These are phyloP conservation scores for Pythium monospermum DNA, from an alignment of 352 stramenopile genomes.

Conservation along the genomic window DNA sequence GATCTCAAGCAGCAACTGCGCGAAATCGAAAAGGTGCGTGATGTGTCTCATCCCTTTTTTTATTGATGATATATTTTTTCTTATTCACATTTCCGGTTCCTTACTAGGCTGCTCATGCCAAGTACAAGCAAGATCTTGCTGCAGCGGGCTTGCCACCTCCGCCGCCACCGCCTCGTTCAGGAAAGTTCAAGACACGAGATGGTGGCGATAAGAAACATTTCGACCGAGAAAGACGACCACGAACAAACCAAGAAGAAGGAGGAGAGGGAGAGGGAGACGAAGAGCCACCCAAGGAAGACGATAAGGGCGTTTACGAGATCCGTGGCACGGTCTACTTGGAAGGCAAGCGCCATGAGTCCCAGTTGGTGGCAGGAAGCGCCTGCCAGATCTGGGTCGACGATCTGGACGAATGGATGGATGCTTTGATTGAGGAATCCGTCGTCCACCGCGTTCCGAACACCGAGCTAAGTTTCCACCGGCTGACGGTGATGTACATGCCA, in stretches of 20 bases:
- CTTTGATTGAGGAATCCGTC: slow-evolving; percentile 55
- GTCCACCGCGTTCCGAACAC: slow-evolving; percentile 70
- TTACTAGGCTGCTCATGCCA: slow-evolving; percentile 39
- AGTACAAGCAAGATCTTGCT: slow-evolving; percentile 56
- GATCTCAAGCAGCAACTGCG: slow-evolving; percentile 63
- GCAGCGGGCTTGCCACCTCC: slow-evolving; percentile 27
- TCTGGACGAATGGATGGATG: slow-evolving; percentile 67
- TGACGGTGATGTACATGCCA: slow-evolving; percentile 63
- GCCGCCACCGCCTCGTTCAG: slow-evolving; percentile 24
- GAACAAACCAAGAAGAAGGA: slow-evolving; percentile 4
- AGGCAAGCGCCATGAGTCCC: slow-evolving; percentile 65
- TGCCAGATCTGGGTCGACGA: slow-evolving; percentile 84
- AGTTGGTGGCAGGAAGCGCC: slow-evolving; percentile 58
- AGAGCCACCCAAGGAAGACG: slow-evolving; percentile 40
- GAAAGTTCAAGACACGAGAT: neutral
- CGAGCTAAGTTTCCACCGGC: slow-evolving; percentile 46
- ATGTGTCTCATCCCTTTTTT: neutral
- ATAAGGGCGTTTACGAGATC: slow-evolving; percentile 67
- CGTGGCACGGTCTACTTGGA: slow-evolving; percentile 73
- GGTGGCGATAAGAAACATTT: neutral
- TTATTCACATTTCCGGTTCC: neutral
- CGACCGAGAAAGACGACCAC: neutral
- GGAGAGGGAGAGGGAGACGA: slow-evolving; percentile 18
- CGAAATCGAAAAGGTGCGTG: slow-evolving; percentile 56
- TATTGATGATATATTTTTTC: neutral